Percentiles rank a stretch among this genome's conserved stretches.
Evolutionary conservation across 2,329 filamentous ascomycete species (phyloP).

Genomic region (Xylaria polymorpha): DNA sequence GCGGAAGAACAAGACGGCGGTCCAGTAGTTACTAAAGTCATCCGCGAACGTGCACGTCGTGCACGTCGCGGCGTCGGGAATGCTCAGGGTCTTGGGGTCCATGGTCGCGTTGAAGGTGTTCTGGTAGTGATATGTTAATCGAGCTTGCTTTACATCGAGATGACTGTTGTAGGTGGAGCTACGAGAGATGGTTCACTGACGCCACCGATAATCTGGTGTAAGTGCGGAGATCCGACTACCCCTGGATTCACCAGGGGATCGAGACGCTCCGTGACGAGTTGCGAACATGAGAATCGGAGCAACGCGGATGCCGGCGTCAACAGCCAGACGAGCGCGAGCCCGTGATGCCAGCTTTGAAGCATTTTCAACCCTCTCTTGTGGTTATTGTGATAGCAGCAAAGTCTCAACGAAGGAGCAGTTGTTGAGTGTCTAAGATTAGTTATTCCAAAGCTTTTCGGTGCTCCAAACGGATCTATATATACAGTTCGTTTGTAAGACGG

Average conservation of each 20-base stretch:
- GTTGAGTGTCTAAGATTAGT: no score
- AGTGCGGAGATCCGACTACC: conserved; percentile 43
- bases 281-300: conserved; percentile 45
- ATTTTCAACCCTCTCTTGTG: conserved; percentile 5
- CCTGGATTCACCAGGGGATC: conserved; percentile 45
- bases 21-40: conserved; percentile 57
- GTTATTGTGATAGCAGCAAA: background rate
- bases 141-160: background rate
- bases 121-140: conserved; percentile 20
- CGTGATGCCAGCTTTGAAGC: conserved; percentile 23
- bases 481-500: background rate
- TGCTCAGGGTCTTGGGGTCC: conserved; percentile 43
- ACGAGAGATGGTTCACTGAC: conserved; percentile 27
- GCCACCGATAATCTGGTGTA: conserved; percentile 48
- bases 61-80: conserved; percentile 51
- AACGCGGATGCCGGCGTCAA: conserved; percentile 29
- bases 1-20: conserved; percentile 54
- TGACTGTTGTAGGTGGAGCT: background rate
- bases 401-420: no score
- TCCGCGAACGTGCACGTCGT: conserved; percentile 57
- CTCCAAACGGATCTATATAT: background rate
- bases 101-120: conserved; percentile 51
- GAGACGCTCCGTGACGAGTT: conserved; percentile 43
- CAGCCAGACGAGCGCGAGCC: conserved; percentile 13
- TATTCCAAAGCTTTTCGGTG: no score